Evolutionary conservation across 495 filamentous ascomycete species (phyloP), one percentile per base, ranked within the genome.

Genomic region (Lasiosphaeriaceae sp.): DNA sequence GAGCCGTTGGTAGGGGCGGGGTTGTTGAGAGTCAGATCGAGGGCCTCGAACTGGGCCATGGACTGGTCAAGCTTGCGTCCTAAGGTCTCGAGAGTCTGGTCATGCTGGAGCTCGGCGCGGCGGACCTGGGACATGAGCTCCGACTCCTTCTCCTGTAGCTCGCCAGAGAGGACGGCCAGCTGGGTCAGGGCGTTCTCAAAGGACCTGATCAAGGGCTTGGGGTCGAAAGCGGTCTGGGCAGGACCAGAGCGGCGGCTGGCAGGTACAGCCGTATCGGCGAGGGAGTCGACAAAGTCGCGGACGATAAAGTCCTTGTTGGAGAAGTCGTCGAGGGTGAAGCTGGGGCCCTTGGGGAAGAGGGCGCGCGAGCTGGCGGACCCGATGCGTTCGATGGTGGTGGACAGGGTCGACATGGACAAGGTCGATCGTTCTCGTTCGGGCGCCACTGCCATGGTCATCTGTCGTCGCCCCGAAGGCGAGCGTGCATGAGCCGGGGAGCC

Each of bases 221-320:
- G 95, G 67, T 99, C 95, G 67, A 99, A 99, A 47, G 89, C 85
- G 68, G 86, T 83, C 54, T 83, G 84, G 35, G 83, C 61, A 12
- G 77, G 77, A 54, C 76, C 83, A 17, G 92, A 96, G 48, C 89
- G 87, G 53, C 93, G 90, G 62, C 81, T 86, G 14, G 74, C 67
- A 31, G 92, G 86, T 34, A 89, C 79, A 31, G 92, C 87, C 50
- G 77, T 87, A 53, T 97, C 93, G 52, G 93, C 93, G 57, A 99
- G 88, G 11, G 86, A 78, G 66, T 99, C 95, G 58, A 99, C 85
- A 64, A 99, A 97, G 71, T 97, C 95, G 65, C 94, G 90, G 57
- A 96, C 95, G 59, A 97, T 96, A 73, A 96, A 99, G 74, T 97
- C 94, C 65, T 88, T 85, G 62, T 75, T 87, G 46, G 90, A 93